Base-by-base conservation (phyloP, 2,329 filamentous ascomycete species). In the Xenosphaeropsis pyriputrescens region DNA sequence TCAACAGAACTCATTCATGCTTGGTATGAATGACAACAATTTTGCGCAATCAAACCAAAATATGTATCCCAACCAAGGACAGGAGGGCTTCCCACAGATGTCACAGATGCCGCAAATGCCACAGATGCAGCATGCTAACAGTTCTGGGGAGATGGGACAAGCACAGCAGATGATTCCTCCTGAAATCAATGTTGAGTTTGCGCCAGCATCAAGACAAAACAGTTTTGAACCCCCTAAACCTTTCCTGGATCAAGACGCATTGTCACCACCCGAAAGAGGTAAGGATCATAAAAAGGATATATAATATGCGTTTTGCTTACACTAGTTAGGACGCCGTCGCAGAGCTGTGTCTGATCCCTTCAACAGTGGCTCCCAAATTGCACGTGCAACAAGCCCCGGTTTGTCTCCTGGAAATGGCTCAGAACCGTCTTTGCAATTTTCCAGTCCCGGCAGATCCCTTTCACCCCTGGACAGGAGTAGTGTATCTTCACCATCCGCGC, bases 101-200 rank as follows among this genome's bases (percentile, higher is more conserved):
- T 26, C 22, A 9, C 22, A 26, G 12, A 26, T 26, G 22, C 22
- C 22, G 22, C 22, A 26, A 9, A 26, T 65, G 37, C 57, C 67
- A 43, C 59, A 57, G 41, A 50, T 59, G 39, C 62, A 66, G 45
- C 59, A 66, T 29, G 62, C 47, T 37, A 61, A 65, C 17, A 56
- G 57, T n/a, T 60, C 60, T 17, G 56, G 60, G 19, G 81, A 88
- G 40, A 71, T 83, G 54, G 72, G 75, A 5, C 76, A 72, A 53
- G 75, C 72, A 34, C 73, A 78, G 36, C 71, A 82, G 47, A 91
- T 93, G 79, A 81, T 80, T 3, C 84, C 88, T n/a, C 88, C 88
- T 0, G 84, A 88, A 37, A 95, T 95, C 59, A 93, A 91, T 53
- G 91, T 95, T 49, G 84, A 94, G 54, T 86, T 85, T 57, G 88